Evolutionary conservation across 2,329 filamentous ascomycete genomes (phyloP).

Genomic region (Biscogniauxia mediterranea): DNA sequence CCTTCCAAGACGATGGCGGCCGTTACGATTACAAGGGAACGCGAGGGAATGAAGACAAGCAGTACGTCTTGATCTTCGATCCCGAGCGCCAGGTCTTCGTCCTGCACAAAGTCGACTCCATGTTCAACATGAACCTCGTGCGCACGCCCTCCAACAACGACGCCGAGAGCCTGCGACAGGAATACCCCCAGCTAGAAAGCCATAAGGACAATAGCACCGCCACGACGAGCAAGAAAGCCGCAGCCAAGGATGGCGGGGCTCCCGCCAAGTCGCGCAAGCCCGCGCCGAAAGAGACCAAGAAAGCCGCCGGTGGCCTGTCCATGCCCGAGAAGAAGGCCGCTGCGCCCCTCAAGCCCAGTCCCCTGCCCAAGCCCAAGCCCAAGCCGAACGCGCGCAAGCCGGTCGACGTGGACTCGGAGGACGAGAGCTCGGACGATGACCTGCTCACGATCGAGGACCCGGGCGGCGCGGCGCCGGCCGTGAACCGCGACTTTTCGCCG

Average conservation of each 20-base stretch:
- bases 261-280: slow-evolving; percentile 27
- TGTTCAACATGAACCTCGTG: slow-evolving; percentile 83
- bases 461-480: slow-evolving; percentile 41
- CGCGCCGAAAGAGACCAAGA: slow-evolving; percentile 17
- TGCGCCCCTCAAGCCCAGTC: slow-evolving; percentile 16
- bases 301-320: slow-evolving; percentile 12
- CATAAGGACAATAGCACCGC: slow-evolving; percentile 18
- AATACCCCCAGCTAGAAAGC: slow-evolving; percentile 63
- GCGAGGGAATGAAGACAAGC: slow-evolving; percentile 52
- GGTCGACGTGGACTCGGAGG: slow-evolving; percentile 34
- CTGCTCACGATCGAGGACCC: slow-evolving; percentile 61
- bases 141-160: slow-evolving; percentile 66
- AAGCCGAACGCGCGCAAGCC: slow-evolving; percentile 22
- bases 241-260: slow-evolving; percentile 20
- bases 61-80: slow-evolving; percentile 75
- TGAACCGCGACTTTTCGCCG: slow-evolving; percentile 46
- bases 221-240: slow-evolving; percentile 10
- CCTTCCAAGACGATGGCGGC: slow-evolving; percentile 52
- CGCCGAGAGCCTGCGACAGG: slow-evolving; percentile 59
- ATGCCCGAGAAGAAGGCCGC: slow-evolving; percentile 26
- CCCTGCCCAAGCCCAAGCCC: slow-evolving; percentile 34
- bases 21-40: slow-evolving; percentile 62
- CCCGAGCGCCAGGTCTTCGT: slow-evolving; percentile 71
- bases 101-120: slow-evolving; percentile 77
- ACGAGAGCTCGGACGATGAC: slow-evolving; percentile 56